These are phyloP conservation scores for Musa beccarii DNA, from an alignment of 176 grass and related monocot genomes.

Conservation along the genomic window DNA sequence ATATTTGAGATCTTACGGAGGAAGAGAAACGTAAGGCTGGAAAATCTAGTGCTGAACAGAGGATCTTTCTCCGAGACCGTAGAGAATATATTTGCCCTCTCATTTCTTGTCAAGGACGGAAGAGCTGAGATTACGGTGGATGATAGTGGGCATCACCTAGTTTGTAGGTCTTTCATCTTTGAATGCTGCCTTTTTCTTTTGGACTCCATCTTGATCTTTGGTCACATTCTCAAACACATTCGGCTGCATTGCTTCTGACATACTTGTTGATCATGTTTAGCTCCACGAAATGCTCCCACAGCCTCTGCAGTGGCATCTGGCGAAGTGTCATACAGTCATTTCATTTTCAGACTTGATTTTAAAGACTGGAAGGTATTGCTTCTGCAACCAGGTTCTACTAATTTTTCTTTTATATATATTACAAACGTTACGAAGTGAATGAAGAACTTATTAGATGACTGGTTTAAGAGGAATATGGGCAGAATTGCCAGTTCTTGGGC, in stretches of 20 bases:
- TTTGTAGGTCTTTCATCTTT: conserved; percentile 40
- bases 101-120: conserved; percentile 52
- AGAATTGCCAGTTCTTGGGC: no score
- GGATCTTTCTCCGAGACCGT: conserved; percentile 43
- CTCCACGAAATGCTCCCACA: conserved; percentile 78
- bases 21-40: conserved; percentile 46
- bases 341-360: conserved; percentile 76
- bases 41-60: conserved; percentile 82
- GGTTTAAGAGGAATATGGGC: background rate
- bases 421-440: background rate
- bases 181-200: conserved; percentile 5
- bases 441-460: background rate
- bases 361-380: conserved; percentile 75
- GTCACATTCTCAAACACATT: background rate
- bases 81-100: background rate
- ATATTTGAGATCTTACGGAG: conserved; percentile 67
- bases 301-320: conserved; percentile 61
- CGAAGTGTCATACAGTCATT: conserved; percentile 71
- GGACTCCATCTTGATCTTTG: background rate
- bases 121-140: conserved; percentile 66
- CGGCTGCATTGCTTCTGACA: background rate
- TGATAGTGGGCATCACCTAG: conserved; percentile 51
- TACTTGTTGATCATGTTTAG: conserved; percentile 25
- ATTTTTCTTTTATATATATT: background rate
- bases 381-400: background rate